Evolutionary conservation across 257 asterid genomes (phyloP).

Genomic region (Solanum ossicruentum): DNA sequence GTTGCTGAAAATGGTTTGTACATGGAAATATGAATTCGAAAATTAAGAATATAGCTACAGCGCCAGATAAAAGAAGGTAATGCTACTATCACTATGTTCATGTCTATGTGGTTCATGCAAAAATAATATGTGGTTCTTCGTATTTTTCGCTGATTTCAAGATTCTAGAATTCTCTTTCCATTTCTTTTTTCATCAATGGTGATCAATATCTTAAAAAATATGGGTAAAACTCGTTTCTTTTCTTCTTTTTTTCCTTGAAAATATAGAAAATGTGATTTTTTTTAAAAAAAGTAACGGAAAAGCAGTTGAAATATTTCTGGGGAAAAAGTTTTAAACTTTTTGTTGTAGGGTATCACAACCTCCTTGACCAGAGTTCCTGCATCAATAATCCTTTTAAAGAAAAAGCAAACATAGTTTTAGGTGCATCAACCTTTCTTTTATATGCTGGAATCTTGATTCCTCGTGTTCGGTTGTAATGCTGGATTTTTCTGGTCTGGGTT

Average conservation of each 20-base stretch:
- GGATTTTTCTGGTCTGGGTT: conserved; percentile 50
- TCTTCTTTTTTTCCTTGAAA: background rate
- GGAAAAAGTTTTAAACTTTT: background rate
- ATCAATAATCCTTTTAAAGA: conserved; percentile 17
- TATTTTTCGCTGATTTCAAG: background rate
- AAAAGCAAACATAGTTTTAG: conserved; percentile 12
- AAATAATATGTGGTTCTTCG: background rate
- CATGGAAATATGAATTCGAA: background rate
- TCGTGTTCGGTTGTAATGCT: background rate
- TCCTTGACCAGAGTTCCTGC: conserved; percentile 65
- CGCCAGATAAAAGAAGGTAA: background rate
- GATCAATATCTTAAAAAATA: background rate
- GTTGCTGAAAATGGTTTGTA: background rate
- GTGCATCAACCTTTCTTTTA: background rate
- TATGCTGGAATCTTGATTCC: conserved; percentile 12
- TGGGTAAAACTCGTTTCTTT: background rate
- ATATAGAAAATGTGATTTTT: background rate
- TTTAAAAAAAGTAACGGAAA: background rate
- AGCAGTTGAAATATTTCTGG: conserved; percentile 9
- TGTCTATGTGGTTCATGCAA: background rate
- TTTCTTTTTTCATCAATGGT: background rate
- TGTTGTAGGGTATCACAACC: conserved; percentile 26
- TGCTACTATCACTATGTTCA: background rate
- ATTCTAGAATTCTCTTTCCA: background rate
- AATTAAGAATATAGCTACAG: background rate